phyloP scores from a whole-genome alignment of 2,329 filamentous ascomycete genomes.

The Fusarium papillatum region DNA sequence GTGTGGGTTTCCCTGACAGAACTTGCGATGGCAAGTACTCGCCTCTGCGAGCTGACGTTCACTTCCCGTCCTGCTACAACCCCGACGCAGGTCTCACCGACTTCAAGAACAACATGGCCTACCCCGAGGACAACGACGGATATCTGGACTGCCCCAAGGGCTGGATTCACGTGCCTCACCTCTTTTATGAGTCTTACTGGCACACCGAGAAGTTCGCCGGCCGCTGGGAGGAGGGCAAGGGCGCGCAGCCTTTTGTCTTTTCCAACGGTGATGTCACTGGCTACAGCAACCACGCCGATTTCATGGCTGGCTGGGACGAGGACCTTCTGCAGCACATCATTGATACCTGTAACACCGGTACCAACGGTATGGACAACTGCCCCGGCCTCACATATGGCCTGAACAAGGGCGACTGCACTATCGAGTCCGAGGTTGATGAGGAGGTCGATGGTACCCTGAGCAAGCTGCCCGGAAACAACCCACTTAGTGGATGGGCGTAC shows the following conservation, averaged over 20 bases:
- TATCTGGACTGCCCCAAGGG: constrained; percentile 68
- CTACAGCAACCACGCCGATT: constrained; percentile 79
- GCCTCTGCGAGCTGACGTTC: constrained; percentile 75
- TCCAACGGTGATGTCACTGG: constrained; percentile 79
- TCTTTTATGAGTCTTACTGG: constrained; percentile 74
- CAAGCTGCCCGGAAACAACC: constrained; percentile 68
- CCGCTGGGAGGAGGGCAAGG: constrained; percentile 67
- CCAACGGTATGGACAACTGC: constrained; percentile 73
- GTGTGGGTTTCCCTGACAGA: constrained; percentile 77
- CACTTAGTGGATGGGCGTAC: constrained; percentile 64
- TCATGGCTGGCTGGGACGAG: constrained; percentile 80
- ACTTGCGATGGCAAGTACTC: constrained; percentile 75
- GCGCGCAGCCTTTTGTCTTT: constrained; percentile 75
- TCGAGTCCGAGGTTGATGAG: constrained; percentile 61
- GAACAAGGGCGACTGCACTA: constrained; percentile 66
- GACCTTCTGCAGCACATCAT: constrained; percentile 75
- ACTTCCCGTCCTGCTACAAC: constrained; percentile 83
- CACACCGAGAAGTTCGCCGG: constrained; percentile 65
- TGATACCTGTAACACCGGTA: constrained; percentile 73
- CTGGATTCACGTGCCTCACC: constrained; percentile 67
- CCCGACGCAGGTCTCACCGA: constrained; percentile 70
- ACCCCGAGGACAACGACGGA: constrained; percentile 65
- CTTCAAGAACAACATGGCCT: constrained; percentile 76
- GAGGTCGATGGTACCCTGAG: constrained; percentile 57
- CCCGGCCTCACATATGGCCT: constrained; percentile 66